These are phyloP conservation scores for Catenaria anguillulae DNA, from an alignment of 371 early-diverging fungal genomes.

Conservation along the genomic window DNA sequence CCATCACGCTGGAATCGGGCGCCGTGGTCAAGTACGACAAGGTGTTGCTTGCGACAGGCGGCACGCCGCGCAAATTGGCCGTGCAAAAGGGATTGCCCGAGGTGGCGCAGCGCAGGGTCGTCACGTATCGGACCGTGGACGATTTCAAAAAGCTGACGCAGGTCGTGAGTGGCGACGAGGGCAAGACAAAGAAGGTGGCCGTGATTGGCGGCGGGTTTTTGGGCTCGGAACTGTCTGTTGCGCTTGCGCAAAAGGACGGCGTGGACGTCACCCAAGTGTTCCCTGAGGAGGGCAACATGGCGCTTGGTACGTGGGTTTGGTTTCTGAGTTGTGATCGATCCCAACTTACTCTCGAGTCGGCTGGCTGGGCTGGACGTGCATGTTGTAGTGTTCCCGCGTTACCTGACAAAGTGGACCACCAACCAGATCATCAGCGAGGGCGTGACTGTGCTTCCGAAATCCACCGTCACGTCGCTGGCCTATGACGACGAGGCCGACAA, in stretches of 20 bases:
- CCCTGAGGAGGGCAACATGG: constrained; percentile 61
- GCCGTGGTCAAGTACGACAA: constrained; percentile 45
- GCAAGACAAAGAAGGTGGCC: constrained; percentile 45
- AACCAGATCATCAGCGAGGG: constrained; percentile 42
- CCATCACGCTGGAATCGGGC: constrained; percentile 41
- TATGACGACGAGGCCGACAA: background rate
- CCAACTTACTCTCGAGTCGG: no score
- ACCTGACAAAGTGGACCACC: constrained; percentile 55
- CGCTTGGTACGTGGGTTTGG: constrained; percentile 39
- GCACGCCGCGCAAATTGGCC: constrained; percentile 38
- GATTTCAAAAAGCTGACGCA: constrained; percentile 41
- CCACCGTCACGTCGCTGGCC: constrained; percentile 26
- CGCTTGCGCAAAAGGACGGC: constrained; percentile 42
- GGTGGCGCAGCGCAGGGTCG: constrained; percentile 23
- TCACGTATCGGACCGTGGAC: constrained; percentile 46
- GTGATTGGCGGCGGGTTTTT: constrained; percentile 63
- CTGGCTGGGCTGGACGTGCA: no score
- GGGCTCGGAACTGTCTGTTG: constrained; percentile 54
- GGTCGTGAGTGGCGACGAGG: constrained; percentile 20
- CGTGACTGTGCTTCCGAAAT: constrained; percentile 37
- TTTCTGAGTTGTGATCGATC: no score
- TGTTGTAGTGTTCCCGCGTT: constrained; percentile 18
- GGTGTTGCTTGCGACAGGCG: constrained; percentile 58
- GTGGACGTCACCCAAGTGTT: constrained; percentile 50
- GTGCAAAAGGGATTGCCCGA: constrained; percentile 16